These are phyloP conservation scores for Linnemannia schmuckeri DNA, from an alignment of 192 early-diverging fungal genomes.

Conservation along the genomic window DNA sequence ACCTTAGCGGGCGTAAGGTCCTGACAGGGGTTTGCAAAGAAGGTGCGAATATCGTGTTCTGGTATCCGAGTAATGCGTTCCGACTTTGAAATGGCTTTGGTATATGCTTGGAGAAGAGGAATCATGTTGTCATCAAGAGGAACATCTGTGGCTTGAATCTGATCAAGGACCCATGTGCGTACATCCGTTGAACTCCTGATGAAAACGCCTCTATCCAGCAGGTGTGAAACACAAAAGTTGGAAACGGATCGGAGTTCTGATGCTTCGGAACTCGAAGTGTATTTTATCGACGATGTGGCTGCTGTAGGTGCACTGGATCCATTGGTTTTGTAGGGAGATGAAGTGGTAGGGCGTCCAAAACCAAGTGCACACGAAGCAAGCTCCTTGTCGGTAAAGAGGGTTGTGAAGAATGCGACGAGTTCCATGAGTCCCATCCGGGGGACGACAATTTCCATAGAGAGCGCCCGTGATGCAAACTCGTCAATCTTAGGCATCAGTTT, in stretches of 20 bases:
- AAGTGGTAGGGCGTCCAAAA: constrained; percentile 6
- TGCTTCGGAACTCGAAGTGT: neutral
- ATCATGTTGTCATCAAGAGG: constrained; percentile 51
- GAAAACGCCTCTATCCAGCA: constrained; percentile 41
- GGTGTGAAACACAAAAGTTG: constrained; percentile 30
- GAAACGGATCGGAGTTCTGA: constrained; percentile 35
- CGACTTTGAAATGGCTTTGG: constrained; percentile 32
- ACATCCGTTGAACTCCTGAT: constrained; percentile 40
- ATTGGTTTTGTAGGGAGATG: neutral
- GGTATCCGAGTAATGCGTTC: constrained; percentile 44
- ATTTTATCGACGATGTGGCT: neutral
- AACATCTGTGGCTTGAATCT: constrained; percentile 33
- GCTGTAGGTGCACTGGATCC: neutral
- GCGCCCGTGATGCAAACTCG: constrained; percentile 35
- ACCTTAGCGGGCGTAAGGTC: constrained; percentile 47
- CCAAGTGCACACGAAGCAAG: constrained; percentile 40
- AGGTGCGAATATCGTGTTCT: constrained; percentile 21
- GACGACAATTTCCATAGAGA: constrained; percentile 43
- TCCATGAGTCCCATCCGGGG: constrained; percentile 37
- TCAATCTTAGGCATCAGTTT: constrained; percentile 37
- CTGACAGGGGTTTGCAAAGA: constrained; percentile 30
- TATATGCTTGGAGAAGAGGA: constrained; percentile 44
- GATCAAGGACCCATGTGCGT: constrained; percentile 38
- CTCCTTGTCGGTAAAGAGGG: constrained; percentile 29
- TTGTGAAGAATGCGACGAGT: constrained; percentile 22